Evolutionary conservation across 2,329 filamentous ascomycete species (phyloP).

Genomic region (Ceratocystis diversiconidia): DNA sequence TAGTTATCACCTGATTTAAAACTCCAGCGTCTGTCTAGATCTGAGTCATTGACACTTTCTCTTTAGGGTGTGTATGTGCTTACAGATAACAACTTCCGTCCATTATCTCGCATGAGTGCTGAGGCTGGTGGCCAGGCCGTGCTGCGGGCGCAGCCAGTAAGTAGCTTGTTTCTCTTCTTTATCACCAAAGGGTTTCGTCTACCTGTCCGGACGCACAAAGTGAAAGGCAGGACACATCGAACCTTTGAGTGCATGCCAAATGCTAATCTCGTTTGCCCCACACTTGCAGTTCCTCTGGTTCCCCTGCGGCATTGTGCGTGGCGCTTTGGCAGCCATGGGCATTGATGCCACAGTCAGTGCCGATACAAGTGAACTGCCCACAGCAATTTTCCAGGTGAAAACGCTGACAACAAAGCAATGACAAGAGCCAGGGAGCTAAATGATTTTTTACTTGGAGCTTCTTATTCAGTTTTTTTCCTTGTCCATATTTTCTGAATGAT

Average conservation of each 20-base stretch:
- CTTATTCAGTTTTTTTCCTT: too few species aligned
- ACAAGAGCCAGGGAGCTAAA: neutral
- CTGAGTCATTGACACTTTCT: neutral
- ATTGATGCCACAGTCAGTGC: slow-evolving; percentile 85
- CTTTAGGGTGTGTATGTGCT: slow-evolving; percentile 79
- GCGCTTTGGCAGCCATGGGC: slow-evolving; percentile 81
- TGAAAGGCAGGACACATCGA: neutral
- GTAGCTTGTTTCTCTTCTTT: slow-evolving; percentile 23
- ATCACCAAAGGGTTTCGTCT: neutral
- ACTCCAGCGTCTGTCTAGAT: neutral
- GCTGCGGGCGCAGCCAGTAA: slow-evolving; percentile 62
- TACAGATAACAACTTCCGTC: slow-evolving; percentile 83
- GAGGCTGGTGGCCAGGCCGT: slow-evolving; percentile 61
- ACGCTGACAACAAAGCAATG: slow-evolving; percentile 52
- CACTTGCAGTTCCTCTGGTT: slow-evolving; percentile 71
- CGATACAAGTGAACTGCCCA: slow-evolving; percentile 73
- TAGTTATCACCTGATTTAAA: neutral
- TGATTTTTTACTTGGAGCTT: neutral
- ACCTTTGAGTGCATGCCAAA: neutral
- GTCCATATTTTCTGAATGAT: too few species aligned
- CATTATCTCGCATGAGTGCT: slow-evolving; percentile 78
- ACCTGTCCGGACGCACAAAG: neutral
- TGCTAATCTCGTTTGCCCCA: slow-evolving; percentile 9
- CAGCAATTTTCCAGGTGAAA: slow-evolving; percentile 92
- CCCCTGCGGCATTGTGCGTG: slow-evolving; percentile 81